phyloP scores from a whole-genome alignment of 2,329 filamentous ascomycete species.

The Exophiala lecanii-corni region DNA sequence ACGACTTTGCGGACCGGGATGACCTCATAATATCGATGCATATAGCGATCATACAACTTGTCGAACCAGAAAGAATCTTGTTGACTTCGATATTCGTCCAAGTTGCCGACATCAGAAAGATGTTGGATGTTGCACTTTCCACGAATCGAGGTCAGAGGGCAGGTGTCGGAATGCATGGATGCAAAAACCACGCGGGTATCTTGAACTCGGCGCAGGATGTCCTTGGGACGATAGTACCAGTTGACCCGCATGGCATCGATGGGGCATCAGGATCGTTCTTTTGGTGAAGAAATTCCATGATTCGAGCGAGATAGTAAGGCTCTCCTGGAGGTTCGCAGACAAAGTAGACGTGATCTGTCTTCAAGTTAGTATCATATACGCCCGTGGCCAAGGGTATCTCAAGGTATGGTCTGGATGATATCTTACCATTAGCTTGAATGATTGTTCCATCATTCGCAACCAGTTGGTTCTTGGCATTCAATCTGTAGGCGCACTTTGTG shows the following conservation, averaged over 20 bases:
- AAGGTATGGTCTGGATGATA: background rate
- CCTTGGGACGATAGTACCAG: constrained; percentile 96
- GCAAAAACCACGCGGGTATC: constrained; percentile 90
- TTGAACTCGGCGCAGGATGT: constrained; percentile 86
- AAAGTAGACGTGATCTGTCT: constrained; percentile 79
- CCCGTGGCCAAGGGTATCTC: background rate
- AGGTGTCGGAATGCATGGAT: constrained; percentile 97
- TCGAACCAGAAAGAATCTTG: constrained; percentile 95
- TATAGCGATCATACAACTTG: constrained; percentile 96
- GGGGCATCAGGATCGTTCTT: constrained; percentile 66
- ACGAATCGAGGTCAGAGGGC: constrained; percentile 83
- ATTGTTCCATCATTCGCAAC: constrained; percentile 86
- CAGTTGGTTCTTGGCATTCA: constrained; percentile 68
- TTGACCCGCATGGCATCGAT: constrained; percentile 90
- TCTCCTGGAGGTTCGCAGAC: constrained; percentile 96
- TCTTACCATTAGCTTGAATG: constrained; percentile 78
- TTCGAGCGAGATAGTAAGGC: constrained; percentile 93
- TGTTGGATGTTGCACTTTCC: constrained; percentile 91
- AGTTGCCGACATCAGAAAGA: constrained; percentile 74
- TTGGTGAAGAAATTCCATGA: constrained; percentile 93
- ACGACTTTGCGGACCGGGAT: constrained; percentile 89
- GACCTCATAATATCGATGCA: constrained; percentile 95
- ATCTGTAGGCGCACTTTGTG: constrained; percentile 61
- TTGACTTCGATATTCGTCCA: constrained; percentile 78
- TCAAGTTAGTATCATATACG: constrained; percentile 23